Percentiles rank a stretch among this genome's conserved stretches.
Conservation (phyloP, 106 monocot species). For the Dendrobium nobile region DNA sequence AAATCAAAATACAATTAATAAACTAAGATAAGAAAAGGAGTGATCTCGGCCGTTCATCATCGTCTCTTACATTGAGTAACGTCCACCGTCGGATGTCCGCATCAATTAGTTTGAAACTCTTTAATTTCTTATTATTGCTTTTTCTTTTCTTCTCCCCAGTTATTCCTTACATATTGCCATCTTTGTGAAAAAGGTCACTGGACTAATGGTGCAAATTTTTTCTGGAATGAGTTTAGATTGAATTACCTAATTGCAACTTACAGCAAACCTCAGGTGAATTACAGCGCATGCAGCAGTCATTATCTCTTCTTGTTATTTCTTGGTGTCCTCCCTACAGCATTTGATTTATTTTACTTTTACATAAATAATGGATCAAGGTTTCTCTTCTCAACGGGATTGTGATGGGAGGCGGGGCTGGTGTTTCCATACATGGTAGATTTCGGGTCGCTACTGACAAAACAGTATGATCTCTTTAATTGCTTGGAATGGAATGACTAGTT, state of each 20-base stretch:
- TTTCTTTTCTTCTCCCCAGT: neutral
- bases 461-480: slow-evolving; percentile 23
- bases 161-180: neutral
- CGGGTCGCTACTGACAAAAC: slow-evolving; percentile 84
- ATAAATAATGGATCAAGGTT: slow-evolving; percentile 41
- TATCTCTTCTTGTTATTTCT: neutral
- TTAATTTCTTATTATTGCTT: neutral
- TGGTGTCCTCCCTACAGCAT: neutral
- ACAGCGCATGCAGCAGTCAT: neutral
- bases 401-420: slow-evolving; percentile 96
- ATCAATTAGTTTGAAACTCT: neutral
- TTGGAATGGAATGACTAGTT: neutral
- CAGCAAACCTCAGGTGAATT: slow-evolving; percentile 77
- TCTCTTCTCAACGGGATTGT: slow-evolving; percentile 92
- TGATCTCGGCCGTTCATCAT: no score
- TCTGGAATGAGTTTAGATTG: slow-evolving; percentile 72
- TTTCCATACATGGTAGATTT: slow-evolving; percentile 93
- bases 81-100: no score
- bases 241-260: slow-evolving; percentile 91
- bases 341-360: neutral
- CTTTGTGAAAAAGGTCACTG: slow-evolving; percentile 53
- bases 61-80: no score
- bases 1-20: no score
- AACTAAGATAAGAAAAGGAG: no score
- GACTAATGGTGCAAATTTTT: slow-evolving; percentile 62